Evolutionary conservation across 164 flowering plant species (phyloP), one percentile per base, ranked within the genome.

Genomic region (Aristolochia fimbriata): DNA sequence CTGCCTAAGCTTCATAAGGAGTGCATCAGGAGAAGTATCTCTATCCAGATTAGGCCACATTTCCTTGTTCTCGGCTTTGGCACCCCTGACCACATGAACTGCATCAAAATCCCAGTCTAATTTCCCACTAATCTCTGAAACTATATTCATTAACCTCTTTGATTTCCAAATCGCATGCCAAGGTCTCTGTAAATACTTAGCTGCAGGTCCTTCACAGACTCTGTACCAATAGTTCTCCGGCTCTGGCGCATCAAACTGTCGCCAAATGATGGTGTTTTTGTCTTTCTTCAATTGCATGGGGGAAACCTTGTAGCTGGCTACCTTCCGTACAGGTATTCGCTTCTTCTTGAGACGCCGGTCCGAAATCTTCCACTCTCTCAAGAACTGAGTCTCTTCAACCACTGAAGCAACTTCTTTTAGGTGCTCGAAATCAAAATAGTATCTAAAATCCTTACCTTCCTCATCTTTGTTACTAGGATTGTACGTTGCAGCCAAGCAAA

Each of bases 81-180:
- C 92, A 46, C 97, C 96, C 33, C 98, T 79, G 60, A 89, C 92
- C 16, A 93, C 97, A 71, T 93, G 98, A 58, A 86, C 94, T 0
- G 91, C 96, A 72, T 93, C 98, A 55, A 83, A 93, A 74, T 93
- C 96, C 98, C 98, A 93, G 70, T 93, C 96, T 94, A 93, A 80
- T 57, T 65, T 64, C 49, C 94, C 97, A 61, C 94, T 83, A 33
- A 93, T 90, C 68, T 77, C 94, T 8, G 98, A 66, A 23, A 93
- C 98, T 45, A 93, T 90, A 59, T 90, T 90, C 97, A 93, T 90
- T 60, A 93, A 64, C 63, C 98, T 77, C 81, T 90, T 93, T 7
- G 98, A 93, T 70, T 93, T 93, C 96, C 97, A 93, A 14, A 90
- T 5, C 3, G 94, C 84, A 33, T 87, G 94, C 98, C 98, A 93